Conservation (phyloP, 2,329 filamentous ascomycete species). For the Colletotrichum viniferum region DNA sequence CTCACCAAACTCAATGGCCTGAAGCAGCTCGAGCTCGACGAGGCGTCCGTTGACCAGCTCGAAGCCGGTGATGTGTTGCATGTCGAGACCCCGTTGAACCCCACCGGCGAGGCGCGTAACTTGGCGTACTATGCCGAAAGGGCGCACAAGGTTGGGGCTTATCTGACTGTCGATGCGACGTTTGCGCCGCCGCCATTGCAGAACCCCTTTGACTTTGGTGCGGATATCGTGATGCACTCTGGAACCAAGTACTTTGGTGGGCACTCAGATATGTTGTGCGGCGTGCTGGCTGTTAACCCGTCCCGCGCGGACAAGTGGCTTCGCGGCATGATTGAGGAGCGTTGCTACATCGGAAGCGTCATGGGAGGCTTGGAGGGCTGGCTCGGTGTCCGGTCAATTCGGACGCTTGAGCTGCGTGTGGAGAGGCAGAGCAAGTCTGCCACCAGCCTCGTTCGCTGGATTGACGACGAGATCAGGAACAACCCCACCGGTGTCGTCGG, state of each 20-base stretch:
- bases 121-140: constrained; percentile 73
- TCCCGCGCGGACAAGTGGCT: constrained; percentile 58
- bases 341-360: constrained; percentile 79
- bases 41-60: constrained; percentile 58
- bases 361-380: constrained; percentile 92
- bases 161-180: constrained; percentile 85
- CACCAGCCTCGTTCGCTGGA: constrained; percentile 72
- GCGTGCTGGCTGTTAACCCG: constrained; percentile 73
- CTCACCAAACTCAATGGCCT: constrained; percentile 78
- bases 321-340: constrained; percentile 66
- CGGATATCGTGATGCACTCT: constrained; percentile 88
- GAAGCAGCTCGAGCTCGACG: constrained; percentile 67
- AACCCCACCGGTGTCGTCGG: constrained; percentile 44
- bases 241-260: constrained; percentile 97
- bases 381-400: constrained; percentile 84
- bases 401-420: constrained; percentile 86
- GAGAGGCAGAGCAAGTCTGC: constrained; percentile 76
- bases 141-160: constrained; percentile 75
- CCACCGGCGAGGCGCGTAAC: constrained; percentile 79
- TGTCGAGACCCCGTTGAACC: constrained; percentile 93
- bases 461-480: constrained; percentile 55
- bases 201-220: constrained; percentile 82
- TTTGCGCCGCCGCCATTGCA: constrained; percentile 91
- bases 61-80: constrained; percentile 83
- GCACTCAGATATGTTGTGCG: constrained; percentile 91